Conservation (phyloP, 371 early-diverging fungal species). For the Gilbertella persicaria region DNA sequence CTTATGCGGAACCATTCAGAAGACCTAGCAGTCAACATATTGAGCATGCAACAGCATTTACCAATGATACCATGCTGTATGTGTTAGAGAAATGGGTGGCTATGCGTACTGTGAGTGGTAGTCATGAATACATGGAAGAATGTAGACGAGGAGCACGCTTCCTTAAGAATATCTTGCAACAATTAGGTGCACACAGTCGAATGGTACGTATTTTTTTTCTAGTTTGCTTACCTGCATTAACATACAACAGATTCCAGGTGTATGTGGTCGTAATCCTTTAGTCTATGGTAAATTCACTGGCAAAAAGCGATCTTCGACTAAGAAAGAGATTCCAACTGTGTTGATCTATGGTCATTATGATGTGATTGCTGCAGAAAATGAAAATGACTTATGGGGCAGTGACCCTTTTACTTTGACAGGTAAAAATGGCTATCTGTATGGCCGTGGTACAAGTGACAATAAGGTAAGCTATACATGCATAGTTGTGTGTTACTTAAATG, state of each 20-base stretch:
- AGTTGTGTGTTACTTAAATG: neutral
- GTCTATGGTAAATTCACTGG: conserved; percentile 76
- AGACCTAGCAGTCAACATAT: conserved; percentile 15
- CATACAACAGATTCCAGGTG: conserved; percentile 57
- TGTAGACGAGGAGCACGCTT: conserved; percentile 23
- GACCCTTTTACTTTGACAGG: conserved; percentile 52
- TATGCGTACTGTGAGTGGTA: conserved; percentile 72
- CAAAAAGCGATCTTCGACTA: conserved; percentile 10
- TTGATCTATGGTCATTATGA: conserved; percentile 88
- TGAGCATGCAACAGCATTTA: conserved; percentile 19
- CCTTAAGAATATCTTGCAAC: conserved; percentile 63
- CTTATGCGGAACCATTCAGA: conserved; percentile 29
- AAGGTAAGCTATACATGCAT: conserved; percentile 41
- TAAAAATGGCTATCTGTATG: conserved; percentile 78
- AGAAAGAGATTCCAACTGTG: conserved; percentile 49
- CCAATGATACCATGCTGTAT: conserved; percentile 60
- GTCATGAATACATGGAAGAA: conserved; percentile 44
- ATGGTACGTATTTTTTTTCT: conserved; percentile 35
- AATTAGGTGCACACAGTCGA: conserved; percentile 73
- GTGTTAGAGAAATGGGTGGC: conserved; percentile 74
- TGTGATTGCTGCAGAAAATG: conserved; percentile 71
- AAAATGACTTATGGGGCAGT: conserved; percentile 54
- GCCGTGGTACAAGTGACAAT: conserved; percentile 81
- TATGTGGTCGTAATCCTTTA: conserved; percentile 71
- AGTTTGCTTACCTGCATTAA: neutral